Base-by-base conservation (phyloP, 345 rosid genomes). In the Acer saccharum region DNA sequence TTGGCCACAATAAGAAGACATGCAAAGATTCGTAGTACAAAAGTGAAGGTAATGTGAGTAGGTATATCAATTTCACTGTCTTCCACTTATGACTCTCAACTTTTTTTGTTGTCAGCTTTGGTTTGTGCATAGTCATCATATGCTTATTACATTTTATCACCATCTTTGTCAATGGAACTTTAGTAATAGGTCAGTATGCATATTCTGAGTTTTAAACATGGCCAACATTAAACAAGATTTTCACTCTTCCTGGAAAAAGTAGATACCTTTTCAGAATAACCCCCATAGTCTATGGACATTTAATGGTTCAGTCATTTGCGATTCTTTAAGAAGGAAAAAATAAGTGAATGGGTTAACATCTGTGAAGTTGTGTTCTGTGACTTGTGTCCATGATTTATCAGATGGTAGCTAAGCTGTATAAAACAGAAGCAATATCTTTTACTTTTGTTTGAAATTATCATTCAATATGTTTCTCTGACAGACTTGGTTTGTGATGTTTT, bases 1-100 rank as follows among this genome's bases (percentile, higher is more conserved):
- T 93, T 65, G 99, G 98, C 72, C 99, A 95, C 83, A 95, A 95
- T 81, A 93, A 93, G 86, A 90, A 90, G 82, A 95, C 98, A 2
- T 95, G 98, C 92, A 91, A 85, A 88, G 90, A 79, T 72, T 65
- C 84, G 43, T 83, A 85, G 88, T 76, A 29, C 54, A 54, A 61
- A 48, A 77, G 46, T 79, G 61, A 69, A 78, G 80, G 76, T 52
- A 25, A 71, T 63, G 63, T 48, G 75, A 69, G 81, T 82, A 84
- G 80, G 74, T 67, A 81, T 25, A 64, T 44, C 71, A 50, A 35
- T 78, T 74, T 79, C 52, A 27, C 52, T 75, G 50, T 14, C 81
- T 70, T 80, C 44, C 52, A 73, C 76, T 35, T 80, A 43, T 77
- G 48, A 50, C 23, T 12, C 57, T 77, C 10, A 55, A 72, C 32